Conservation (phyloP, 2,329 filamentous ascomycete genomes). For the Arthrinium puccinioides region DNA sequence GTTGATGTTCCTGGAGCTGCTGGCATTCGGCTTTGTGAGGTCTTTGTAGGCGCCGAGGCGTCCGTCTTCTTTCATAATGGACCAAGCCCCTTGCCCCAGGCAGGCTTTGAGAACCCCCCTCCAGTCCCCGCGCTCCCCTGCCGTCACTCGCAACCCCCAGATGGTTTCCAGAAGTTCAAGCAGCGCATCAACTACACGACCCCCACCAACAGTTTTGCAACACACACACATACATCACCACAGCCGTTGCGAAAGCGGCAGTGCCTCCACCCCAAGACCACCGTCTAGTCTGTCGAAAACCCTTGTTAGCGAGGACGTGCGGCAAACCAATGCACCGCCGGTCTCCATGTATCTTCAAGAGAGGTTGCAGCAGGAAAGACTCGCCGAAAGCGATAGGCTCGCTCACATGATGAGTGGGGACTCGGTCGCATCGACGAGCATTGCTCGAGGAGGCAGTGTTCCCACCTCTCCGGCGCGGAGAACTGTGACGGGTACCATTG, state of each 20-base stretch:
- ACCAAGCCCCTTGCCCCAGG: too few species aligned
- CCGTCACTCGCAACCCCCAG: too few species aligned
- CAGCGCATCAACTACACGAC: too few species aligned
- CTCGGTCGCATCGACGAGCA: not conserved
- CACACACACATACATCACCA: slow-evolving; percentile 27
- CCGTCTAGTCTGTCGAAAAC: slow-evolving; percentile 34
- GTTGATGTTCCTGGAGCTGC: too few species aligned
- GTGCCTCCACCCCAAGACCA: slow-evolving; percentile 26
- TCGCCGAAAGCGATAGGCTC: slow-evolving; percentile 38
- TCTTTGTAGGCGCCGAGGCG: too few species aligned
- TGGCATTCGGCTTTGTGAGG: too few species aligned
- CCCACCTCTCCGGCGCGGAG: slow-evolving; percentile 32
- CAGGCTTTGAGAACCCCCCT: too few species aligned
- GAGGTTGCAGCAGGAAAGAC: slow-evolving; percentile 44
- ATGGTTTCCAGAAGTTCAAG: too few species aligned
- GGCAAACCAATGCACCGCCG: slow-evolving; percentile 23
- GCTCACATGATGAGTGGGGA: slow-evolving; percentile 25
- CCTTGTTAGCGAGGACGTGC: slow-evolving; percentile 32
- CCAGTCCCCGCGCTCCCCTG: too few species aligned
- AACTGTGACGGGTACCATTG: slow-evolving; percentile 22
- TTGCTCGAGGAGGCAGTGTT: slow-evolving; percentile 6
- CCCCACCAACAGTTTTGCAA: too few species aligned
- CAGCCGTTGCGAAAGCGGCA: slow-evolving; percentile 24
- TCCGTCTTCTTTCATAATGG: too few species aligned
- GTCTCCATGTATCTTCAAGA: slow-evolving; percentile 49